Conservation (phyloP, 2,329 filamentous ascomycete species). For the Colletotrichum brevisporum region DNA sequence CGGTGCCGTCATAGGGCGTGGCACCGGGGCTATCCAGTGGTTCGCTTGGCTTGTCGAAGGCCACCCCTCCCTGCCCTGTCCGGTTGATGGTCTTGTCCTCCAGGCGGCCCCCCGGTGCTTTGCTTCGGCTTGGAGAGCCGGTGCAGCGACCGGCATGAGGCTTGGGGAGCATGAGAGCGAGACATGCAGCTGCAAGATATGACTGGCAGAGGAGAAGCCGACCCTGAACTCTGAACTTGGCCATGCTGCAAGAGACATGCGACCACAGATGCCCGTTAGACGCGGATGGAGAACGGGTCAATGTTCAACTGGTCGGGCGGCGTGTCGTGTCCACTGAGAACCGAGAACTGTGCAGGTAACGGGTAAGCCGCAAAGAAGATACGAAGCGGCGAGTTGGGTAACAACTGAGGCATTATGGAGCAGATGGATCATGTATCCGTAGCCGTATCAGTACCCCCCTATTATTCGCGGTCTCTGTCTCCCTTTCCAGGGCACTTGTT, state of each 20-base stretch:
- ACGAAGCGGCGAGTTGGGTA: too few species aligned
- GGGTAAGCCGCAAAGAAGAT: neutral
- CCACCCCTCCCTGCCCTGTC: constrained; percentile 1
- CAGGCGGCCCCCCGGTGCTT: constrained; percentile 10
- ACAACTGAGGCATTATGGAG: too few species aligned
- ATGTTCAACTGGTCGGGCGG: neutral
- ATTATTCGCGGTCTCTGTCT: constrained; percentile 7
- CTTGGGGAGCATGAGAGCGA: constrained; percentile 29
- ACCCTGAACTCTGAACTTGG: constrained; percentile 21
- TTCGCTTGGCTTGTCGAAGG: neutral
- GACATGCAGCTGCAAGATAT: constrained; percentile 33
- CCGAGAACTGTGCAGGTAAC: constrained; percentile 4
- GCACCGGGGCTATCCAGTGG: neutral
- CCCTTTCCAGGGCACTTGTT: constrained; percentile 1
- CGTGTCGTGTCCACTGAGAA: constrained; percentile 8
- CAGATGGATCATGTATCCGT: too few species aligned
- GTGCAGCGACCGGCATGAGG: constrained; percentile 34
- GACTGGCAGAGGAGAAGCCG: constrained; percentile 29
- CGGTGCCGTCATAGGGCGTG: constrained; percentile 24
- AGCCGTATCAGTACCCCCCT: neutral
- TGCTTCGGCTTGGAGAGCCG: constrained; percentile 27
- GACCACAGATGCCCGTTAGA: constrained; percentile 16
- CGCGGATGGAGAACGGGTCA: neutral
- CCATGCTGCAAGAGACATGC: constrained; percentile 27
- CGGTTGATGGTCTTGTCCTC: constrained; percentile 1